phyloP scores from a whole-genome alignment of 306 rosid species.

The Ammopiptanthus mongolicus region DNA sequence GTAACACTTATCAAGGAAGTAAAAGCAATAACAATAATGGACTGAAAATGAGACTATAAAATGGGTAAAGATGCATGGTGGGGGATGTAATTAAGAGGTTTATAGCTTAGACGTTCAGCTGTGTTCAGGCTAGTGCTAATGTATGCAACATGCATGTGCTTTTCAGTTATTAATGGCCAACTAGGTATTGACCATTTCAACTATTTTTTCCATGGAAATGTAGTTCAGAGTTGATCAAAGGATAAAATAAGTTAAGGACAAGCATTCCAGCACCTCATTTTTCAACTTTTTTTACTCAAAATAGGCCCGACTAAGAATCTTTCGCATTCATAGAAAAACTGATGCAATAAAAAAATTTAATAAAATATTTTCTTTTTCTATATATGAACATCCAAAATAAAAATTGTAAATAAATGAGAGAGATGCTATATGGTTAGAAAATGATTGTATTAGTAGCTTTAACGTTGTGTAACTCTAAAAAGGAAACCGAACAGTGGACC shows the following conservation, averaged over 20 bases:
- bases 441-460: background rate
- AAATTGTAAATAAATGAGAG: background rate
- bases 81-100: slow-evolving; percentile 6
- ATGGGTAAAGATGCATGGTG: background rate
- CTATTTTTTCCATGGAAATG: background rate
- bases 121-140: background rate
- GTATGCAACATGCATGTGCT: slow-evolving; percentile 26
- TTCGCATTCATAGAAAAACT: background rate
- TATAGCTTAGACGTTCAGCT: slow-evolving; percentile 7
- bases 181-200: background rate
- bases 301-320: background rate
- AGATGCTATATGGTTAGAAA: background rate
- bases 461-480: background rate
- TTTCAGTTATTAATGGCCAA: slow-evolving; percentile 5
- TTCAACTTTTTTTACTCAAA: background rate
- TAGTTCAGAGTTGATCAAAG: background rate
- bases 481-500: background rate
- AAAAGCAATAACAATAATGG: background rate
- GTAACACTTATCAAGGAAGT: background rate
- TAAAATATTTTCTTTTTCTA: background rate
- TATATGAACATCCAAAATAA: background rate
- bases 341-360: background rate
- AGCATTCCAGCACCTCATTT: background rate
- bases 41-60: slow-evolving; percentile 5
- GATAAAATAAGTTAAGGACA: background rate